Evolutionary conservation across 2,329 filamentous ascomycete species (phyloP).

Genomic region (Trichoderma sp.): DNA sequence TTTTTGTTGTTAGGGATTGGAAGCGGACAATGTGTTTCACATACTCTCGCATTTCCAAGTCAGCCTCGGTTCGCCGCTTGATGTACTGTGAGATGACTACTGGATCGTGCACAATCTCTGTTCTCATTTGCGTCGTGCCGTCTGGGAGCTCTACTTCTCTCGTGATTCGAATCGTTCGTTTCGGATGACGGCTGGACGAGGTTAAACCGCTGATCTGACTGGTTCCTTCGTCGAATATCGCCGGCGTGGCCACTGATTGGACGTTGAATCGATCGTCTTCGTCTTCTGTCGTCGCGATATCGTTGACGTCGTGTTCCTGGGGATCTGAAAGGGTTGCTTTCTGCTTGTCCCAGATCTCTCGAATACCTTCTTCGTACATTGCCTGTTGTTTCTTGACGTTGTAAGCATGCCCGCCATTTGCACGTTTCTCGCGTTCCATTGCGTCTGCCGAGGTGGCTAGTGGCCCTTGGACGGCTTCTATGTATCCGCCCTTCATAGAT

Average conservation of each 20-base stretch:
- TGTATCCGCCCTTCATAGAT: constrained; percentile 95
- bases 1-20: constrained; percentile 9
- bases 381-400: constrained; percentile 94
- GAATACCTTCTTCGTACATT: constrained; percentile 88
- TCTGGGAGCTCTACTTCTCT: constrained; percentile 56
- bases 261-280: constrained; percentile 71
- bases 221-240: constrained; percentile 71
- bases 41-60: constrained; percentile 73
- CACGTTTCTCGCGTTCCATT: constrained; percentile 82
- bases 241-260: constrained; percentile 69
- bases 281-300: constrained; percentile 59
- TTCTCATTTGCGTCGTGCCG: constrained; percentile 60
- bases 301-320: constrained; percentile 66
- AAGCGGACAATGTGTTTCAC: constrained; percentile 38
- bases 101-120: constrained; percentile 74
- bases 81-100: constrained; percentile 88
- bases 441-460: constrained; percentile 74
- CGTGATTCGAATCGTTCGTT: constrained; percentile 72
- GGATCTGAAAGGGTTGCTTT: constrained; percentile 73
- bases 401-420: constrained; percentile 92
- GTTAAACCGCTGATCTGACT: constrained; percentile 75
- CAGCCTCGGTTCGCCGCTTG: constrained; percentile 70
- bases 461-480: constrained; percentile 74
- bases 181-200: constrained; percentile 63
- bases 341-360: constrained; percentile 89